These are phyloP conservation scores for Chernovozyma sophiae-reginae DNA, from an alignment of 1,139 yeast genomes.

Conservation along the genomic window DNA sequence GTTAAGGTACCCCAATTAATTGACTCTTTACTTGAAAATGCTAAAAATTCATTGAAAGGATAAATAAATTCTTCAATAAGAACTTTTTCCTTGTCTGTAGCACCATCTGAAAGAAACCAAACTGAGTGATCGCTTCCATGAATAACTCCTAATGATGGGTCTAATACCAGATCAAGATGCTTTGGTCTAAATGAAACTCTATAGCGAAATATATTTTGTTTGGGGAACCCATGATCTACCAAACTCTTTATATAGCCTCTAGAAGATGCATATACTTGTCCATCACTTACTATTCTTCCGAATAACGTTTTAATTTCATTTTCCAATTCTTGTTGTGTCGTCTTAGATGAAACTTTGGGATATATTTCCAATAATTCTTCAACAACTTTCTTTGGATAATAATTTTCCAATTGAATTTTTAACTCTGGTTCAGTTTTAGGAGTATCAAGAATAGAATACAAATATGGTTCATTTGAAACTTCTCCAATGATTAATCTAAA, in stretches of 20 bases:
- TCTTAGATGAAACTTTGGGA: neutral
- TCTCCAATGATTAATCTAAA: conserved; percentile 30
- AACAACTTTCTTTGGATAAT: conserved; percentile 27
- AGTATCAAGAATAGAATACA: conserved; percentile 28
- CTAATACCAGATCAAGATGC: conserved; percentile 1
- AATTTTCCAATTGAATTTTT: conserved; percentile 25
- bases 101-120: conserved; percentile 7
- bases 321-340: too few relatives aligned
- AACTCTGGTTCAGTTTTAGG: conserved; percentile 21
- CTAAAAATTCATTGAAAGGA: conserved; percentile 6
- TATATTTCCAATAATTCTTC: conserved; percentile 23
- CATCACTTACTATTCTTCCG: conserved; percentile 33
- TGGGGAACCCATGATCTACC: conserved; percentile 6
- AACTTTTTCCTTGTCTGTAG: conserved; percentile 3
- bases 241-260: conserved; percentile 25
- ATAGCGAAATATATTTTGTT: conserved; percentile 6
- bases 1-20: conserved; percentile 6
- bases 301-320: conserved; percentile 11
- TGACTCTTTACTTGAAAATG: conserved; percentile 1
- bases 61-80: conserved; percentile 1
- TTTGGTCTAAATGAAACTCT: conserved; percentile 3
- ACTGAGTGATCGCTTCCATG: conserved; percentile 8
- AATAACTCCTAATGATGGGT: conserved; percentile 4
- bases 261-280: conserved; percentile 34
- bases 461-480: conserved; percentile 29